Conservation (phyloP, 129 eudicot genomes). For the Smallanthus sonchifolius region DNA sequence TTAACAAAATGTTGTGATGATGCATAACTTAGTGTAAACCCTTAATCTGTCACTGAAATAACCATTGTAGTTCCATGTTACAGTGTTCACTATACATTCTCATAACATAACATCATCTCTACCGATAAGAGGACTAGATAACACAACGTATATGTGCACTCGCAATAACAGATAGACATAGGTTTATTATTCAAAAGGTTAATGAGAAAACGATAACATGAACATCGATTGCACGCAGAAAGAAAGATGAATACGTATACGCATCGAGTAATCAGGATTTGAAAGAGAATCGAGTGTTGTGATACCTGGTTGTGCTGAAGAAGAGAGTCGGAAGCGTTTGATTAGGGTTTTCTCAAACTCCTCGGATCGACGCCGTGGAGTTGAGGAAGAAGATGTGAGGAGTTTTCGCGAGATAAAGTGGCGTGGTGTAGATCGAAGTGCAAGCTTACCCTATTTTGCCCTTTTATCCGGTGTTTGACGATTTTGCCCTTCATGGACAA, state of each 20-base stretch:
- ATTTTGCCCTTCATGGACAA: constrained; percentile 20
- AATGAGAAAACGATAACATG: neutral
- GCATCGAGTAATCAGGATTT: neutral
- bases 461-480: constrained; percentile 10
- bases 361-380: constrained; percentile 68
- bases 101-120: neutral
- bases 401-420: constrained; percentile 17
- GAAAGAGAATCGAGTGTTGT: neutral
- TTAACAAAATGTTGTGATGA: neutral
- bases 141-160: neutral
- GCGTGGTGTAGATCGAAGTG: constrained; percentile 11
- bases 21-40: neutral
- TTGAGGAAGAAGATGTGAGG: constrained; percentile 28
- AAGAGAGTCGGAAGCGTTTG: neutral
- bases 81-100: neutral
- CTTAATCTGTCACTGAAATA: neutral
- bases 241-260: neutral
- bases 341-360: constrained; percentile 47
- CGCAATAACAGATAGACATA: neutral
- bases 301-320: constrained; percentile 14
- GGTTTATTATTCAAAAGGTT: neutral
- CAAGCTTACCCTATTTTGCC: constrained; percentile 22
- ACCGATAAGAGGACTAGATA: neutral
- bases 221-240: neutral
- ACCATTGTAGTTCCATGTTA: neutral